Conservation (phyloP, 306 rosid genomes). For the Phaseolus lunatus region DNA sequence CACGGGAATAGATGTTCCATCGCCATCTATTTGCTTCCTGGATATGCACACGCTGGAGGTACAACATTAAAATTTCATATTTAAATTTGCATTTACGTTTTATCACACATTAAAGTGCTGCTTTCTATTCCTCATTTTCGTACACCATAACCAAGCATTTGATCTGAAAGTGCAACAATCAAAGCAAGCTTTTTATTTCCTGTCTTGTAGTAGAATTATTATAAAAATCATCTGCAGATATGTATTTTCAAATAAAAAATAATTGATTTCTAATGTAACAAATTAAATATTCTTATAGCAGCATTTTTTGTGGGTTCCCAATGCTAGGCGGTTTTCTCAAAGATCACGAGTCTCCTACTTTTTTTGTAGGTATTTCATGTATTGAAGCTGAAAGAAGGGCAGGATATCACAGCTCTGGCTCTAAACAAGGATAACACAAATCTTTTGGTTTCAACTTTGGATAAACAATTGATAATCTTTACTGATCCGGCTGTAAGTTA, state of each 20-base stretch:
- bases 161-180: slow-evolving; percentile 24
- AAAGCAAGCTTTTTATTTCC: slow-evolving; percentile 23
- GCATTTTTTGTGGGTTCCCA: not conserved
- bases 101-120: slow-evolving; percentile 33
- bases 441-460: slow-evolving; percentile 89
- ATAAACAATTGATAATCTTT: slow-evolving; percentile 84
- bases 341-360: not conserved
- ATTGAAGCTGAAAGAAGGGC: slow-evolving; percentile 77
- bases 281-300: not conserved
- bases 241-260: slow-evolving; percentile 37
- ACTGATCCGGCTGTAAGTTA: slow-evolving; percentile 93
- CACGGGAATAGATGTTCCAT: slow-evolving; percentile 68
- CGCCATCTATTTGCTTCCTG: slow-evolving; percentile 90
- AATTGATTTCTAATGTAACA: slow-evolving; percentile 25
- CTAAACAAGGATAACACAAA: slow-evolving; percentile 85
- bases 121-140: slow-evolving; percentile 37
- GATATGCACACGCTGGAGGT: slow-evolving; percentile 90
- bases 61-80: slow-evolving; percentile 45
- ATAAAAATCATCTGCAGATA: slow-evolving; percentile 10
- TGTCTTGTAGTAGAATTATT: slow-evolving; percentile 2
- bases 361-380: slow-evolving; percentile 76
- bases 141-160: slow-evolving; percentile 27
- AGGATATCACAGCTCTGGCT: slow-evolving; percentile 87
- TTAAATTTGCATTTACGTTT: slow-evolving; percentile 34
- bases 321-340: too few relatives aligned